Evolutionary conservation across 768 basidiomycete species (phyloP).

Genomic region (Trametes villosa): DNA sequence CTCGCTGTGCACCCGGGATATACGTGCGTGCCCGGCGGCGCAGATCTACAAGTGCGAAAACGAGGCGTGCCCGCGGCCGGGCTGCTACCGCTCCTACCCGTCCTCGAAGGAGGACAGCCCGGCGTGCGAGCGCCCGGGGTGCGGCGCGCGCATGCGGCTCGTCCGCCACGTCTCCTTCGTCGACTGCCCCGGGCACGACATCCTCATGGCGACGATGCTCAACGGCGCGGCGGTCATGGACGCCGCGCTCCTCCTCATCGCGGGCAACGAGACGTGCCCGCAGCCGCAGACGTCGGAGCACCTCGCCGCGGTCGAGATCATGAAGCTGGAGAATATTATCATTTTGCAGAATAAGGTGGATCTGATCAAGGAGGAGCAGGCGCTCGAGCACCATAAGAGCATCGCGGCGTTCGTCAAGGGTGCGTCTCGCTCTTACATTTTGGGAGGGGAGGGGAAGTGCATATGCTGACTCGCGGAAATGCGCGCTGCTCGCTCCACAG

Average conservation of each 20-base stretch:
- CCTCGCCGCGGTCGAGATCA: conserved; percentile 98
- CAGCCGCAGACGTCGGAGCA: conserved; percentile 99
- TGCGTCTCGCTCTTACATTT: conserved; percentile 41
- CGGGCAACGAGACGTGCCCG: conserved; percentile 98
- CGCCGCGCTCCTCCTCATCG: conserved; percentile 92
- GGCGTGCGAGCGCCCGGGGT: conserved; percentile 91
- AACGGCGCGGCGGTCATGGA: conserved; percentile 99
- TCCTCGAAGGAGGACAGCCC: conserved; percentile 95
- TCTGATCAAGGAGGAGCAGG: conserved; percentile 93
- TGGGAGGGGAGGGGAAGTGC: not conserved
- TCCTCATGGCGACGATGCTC: conserved; percentile 99
- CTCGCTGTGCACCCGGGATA: not conserved
- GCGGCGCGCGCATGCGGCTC: conserved; percentile 88
- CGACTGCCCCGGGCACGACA: conserved; percentile 97
- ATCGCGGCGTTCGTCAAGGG: conserved; percentile 96
- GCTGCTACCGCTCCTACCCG: conserved; percentile 91
- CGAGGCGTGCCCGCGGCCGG: conserved; percentile 88
- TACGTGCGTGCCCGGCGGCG: not conserved
- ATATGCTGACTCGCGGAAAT: too few relatives aligned
- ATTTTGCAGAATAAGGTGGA: conserved; percentile 99
- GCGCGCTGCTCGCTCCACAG: conserved; percentile 52
- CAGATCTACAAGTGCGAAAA: conserved; percentile 99
- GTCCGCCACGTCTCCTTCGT: conserved; percentile 98
- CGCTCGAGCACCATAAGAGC: conserved; percentile 94
- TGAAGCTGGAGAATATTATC: conserved; percentile 98